Conservation (phyloP, 179 eudicot species). For the Sideroxylon spinosum region DNA sequence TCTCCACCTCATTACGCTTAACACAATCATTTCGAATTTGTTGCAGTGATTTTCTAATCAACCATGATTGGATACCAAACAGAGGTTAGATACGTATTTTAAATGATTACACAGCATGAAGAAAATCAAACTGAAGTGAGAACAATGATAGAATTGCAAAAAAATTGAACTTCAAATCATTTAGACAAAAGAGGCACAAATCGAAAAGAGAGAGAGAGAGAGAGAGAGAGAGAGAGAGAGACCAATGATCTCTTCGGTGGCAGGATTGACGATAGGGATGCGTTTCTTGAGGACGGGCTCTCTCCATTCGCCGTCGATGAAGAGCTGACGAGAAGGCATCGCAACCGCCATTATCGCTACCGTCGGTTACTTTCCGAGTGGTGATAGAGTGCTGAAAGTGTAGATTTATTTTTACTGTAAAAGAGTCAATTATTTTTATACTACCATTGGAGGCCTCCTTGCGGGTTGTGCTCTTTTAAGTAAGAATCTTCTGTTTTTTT, state of each 20-base stretch:
- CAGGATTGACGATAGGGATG: conserved; percentile 65
- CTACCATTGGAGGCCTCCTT: too few species aligned
- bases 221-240: not conserved
- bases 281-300: conserved; percentile 63
- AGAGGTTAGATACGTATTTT: not conserved
- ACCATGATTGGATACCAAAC: not conserved
- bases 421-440: too few species aligned
- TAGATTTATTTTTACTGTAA: too few species aligned
- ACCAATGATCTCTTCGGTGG: conserved; percentile 73
- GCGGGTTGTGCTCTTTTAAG: too few species aligned
- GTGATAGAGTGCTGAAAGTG: too few species aligned
- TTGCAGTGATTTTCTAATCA: not conserved
- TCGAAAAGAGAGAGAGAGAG: not conserved
- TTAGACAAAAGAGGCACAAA: not conserved
- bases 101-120: not conserved
- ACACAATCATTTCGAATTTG: not conserved
- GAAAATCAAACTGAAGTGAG: not conserved
- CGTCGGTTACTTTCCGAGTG: not conserved
- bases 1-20: not conserved
- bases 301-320: conserved; percentile 87
- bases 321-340: conserved; percentile 61
- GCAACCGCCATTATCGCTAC: conserved; percentile 27
- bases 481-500: too few species aligned
- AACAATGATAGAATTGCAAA: not conserved
- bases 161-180: not conserved